phyloP scores from a whole-genome alignment of 768 basidiomycete species.

The Xerocomus brunneocitrinus region DNA sequence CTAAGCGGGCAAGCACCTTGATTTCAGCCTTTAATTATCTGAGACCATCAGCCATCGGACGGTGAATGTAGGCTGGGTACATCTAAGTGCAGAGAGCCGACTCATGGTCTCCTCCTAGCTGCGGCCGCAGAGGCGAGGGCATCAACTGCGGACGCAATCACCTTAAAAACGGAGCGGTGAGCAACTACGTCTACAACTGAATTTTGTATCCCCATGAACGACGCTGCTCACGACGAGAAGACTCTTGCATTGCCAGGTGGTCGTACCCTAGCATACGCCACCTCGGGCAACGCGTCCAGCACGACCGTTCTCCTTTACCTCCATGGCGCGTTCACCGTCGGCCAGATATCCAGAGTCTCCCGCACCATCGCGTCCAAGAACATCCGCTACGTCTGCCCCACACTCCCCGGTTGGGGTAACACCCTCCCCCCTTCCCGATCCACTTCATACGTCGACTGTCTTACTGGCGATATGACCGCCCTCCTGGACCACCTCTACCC shows the following conservation, averaged over 20 bases:
- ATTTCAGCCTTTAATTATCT: neutral
- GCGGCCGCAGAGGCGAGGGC: neutral
- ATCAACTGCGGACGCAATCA: neutral
- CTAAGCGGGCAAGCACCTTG: constrained; percentile 31
- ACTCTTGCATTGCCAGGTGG: constrained; percentile 31
- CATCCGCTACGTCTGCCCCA: constrained; percentile 46
- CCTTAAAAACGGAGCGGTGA: neutral
- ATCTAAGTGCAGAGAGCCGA: no score
- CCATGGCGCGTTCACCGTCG: constrained; percentile 54
- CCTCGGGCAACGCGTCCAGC: constrained; percentile 47
- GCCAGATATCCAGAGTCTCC: constrained; percentile 35
- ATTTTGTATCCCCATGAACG: constrained; percentile 3
- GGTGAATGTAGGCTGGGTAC: neutral
- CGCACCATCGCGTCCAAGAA: constrained; percentile 35
- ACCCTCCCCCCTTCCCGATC: constrained; percentile 39
- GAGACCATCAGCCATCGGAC: neutral
- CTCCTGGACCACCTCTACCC: constrained; percentile 51
- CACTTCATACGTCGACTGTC: constrained; percentile 36
- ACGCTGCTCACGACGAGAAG: constrained; percentile 10
- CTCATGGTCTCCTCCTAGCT: neutral
- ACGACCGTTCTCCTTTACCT: constrained; percentile 47
- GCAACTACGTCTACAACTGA: neutral
- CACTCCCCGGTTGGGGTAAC: constrained; percentile 57
- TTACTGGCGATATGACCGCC: constrained; percentile 42
- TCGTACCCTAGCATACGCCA: constrained; percentile 52